Evolutionary conservation across 2,329 filamentous ascomycete genomes (phyloP).

Genomic region (Aspergillus melleus): DNA sequence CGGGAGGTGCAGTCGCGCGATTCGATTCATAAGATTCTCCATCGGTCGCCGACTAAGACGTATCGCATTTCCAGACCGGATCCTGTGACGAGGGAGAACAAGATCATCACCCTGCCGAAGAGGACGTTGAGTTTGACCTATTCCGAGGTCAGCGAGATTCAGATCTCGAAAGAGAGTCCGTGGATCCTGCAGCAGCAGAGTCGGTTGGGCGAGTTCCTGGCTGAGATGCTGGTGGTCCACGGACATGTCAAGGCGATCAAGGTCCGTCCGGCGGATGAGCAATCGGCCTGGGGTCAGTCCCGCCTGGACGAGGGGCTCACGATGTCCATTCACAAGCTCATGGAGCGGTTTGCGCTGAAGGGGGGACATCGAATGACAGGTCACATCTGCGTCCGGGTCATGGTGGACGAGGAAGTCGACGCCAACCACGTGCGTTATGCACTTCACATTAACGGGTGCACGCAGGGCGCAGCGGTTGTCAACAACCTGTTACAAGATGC

Average conservation of each 20-base stretch:
- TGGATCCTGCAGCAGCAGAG: constrained; percentile 73
- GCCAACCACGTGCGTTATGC: constrained; percentile 33
- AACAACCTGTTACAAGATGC: constrained; percentile 33
- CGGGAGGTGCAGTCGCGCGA: constrained; percentile 55
- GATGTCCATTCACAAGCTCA: constrained; percentile 65
- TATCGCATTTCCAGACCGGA: constrained; percentile 62
- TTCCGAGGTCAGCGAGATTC: constrained; percentile 55
- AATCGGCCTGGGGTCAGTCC: constrained; percentile 66
- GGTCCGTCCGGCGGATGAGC: constrained; percentile 63
- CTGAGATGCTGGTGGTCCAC: constrained; percentile 66
- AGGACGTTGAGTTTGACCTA: constrained; percentile 54
- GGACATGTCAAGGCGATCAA: constrained; percentile 67
- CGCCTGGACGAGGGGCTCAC: constrained; percentile 56
- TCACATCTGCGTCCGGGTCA: constrained; percentile 71
- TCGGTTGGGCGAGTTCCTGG: constrained; percentile 66
- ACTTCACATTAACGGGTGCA: constrained; percentile 35
- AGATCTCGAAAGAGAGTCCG: constrained; percentile 55
- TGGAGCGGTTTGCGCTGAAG: constrained; percentile 55
- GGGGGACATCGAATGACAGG: constrained; percentile 60
- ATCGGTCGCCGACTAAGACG: constrained; percentile 42
- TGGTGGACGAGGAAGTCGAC: constrained; percentile 54
- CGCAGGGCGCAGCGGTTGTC: constrained; percentile 28
- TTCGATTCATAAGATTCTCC: constrained; percentile 56
- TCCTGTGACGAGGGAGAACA: constrained; percentile 56
- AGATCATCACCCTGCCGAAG: constrained; percentile 60